Conservation (phyloP, 2,329 filamentous ascomycete genomes). For the Hypomyces perniciosus region DNA sequence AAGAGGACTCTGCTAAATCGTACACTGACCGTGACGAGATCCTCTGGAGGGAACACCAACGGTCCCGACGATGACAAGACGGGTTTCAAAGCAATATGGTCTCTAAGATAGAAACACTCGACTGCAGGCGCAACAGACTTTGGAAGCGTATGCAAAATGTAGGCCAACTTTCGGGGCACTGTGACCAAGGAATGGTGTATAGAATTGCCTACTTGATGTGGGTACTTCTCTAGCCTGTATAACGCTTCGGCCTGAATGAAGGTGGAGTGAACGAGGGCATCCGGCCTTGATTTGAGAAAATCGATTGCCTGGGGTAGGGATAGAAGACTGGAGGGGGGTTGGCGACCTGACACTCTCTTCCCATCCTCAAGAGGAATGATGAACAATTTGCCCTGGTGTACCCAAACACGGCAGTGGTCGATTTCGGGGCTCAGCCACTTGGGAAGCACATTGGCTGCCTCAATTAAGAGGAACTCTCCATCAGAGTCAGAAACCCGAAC, state of each 20-base stretch:
- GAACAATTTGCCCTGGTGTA: constrained; percentile 67
- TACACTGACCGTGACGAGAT: constrained; percentile 73
- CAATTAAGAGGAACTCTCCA: constrained; percentile 91
- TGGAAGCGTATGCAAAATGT: constrained; percentile 68
- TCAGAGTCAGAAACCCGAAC: constrained; percentile 78
- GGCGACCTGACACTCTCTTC: constrained; percentile 12
- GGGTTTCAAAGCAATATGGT: constrained; percentile 67
- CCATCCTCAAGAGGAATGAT: constrained; percentile 57
- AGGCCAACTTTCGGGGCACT: constrained; percentile 76
- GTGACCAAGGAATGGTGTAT: constrained; percentile 69
- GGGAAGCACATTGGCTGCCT: constrained; percentile 82
- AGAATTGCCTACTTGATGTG: constrained; percentile 64
- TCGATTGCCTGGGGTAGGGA: constrained; percentile 58
- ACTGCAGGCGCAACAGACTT: constrained; percentile 74
- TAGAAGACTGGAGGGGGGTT: constrained; percentile 30
- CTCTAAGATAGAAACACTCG: constrained; percentile 88
- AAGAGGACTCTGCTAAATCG: constrained; percentile 85
- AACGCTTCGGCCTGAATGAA: constrained; percentile 85
- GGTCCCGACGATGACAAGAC: constrained; percentile 50
- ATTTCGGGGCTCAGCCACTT: constrained; percentile 89
- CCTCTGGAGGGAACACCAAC: constrained; percentile 65
- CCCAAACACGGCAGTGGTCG: constrained; percentile 83
- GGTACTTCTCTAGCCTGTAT: constrained; percentile 80
- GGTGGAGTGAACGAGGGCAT: constrained; percentile 61
- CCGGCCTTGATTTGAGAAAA: constrained; percentile 51